These are phyloP conservation scores for Fusarium avenaceum DNA, from an alignment of 2,329 filamentous ascomycete genomes.

Conservation along the genomic window DNA sequence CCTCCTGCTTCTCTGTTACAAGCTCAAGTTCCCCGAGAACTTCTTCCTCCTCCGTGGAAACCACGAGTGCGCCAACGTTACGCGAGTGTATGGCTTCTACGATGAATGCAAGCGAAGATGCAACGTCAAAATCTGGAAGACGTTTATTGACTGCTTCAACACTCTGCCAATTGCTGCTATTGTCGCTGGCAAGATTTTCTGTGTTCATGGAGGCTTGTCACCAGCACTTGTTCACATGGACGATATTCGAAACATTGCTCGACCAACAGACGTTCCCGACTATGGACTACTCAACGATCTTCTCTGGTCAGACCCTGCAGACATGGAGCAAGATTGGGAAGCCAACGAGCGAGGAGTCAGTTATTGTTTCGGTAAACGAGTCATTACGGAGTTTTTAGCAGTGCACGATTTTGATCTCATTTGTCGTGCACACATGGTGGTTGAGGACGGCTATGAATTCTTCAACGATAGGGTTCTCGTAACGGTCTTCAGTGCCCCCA, in stretches of 20 bases:
- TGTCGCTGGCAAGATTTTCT: constrained; percentile 99
- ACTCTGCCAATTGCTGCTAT: constrained; percentile 98
- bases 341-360: constrained; percentile 96
- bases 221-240: constrained; percentile 97
- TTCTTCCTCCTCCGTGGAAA: constrained; percentile 99
- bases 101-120: constrained; percentile 99
- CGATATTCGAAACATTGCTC: constrained; percentile 94
- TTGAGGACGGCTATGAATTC: constrained; percentile 99
- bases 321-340: constrained; percentile 99
- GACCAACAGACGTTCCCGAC: constrained; percentile 96
- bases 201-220: constrained; percentile 97
- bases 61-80: constrained; percentile 99
- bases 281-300: constrained; percentile 96
- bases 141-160: constrained; percentile 99
- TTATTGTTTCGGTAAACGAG: constrained; percentile 98
- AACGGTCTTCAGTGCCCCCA: constrained; percentile 97
- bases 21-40: constrained; percentile 99
- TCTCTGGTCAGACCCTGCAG: constrained; percentile 96
- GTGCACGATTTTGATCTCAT: constrained; percentile 97
- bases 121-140: constrained; percentile 99
- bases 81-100: constrained; percentile 99
- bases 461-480: constrained; percentile 96
- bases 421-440: constrained; percentile 98
- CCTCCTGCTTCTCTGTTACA: constrained; percentile 95
- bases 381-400: constrained; percentile 95